Evolutionary conservation across 257 asterid species (phyloP).

Genomic region (Cinchona pubescens): DNA sequence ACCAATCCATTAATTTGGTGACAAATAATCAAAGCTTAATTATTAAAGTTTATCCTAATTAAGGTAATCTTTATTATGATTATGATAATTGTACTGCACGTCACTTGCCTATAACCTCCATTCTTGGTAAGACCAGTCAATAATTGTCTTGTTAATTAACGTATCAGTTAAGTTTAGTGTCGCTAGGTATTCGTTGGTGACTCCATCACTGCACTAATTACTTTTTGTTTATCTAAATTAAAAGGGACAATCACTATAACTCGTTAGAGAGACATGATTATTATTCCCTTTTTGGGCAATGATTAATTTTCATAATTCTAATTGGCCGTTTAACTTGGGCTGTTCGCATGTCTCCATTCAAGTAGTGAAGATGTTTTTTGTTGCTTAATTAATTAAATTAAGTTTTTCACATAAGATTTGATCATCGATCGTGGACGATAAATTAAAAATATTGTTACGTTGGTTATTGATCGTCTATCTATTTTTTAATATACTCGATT

Average conservation of each 20-base stretch:
- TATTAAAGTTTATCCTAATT: neutral
- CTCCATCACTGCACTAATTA: neutral
- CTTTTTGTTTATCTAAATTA: neutral
- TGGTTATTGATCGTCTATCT: too few relatives aligned
- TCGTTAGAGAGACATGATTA: neutral
- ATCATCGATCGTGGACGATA: neutral
- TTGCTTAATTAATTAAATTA: neutral
- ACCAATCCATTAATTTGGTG: slow-evolving; percentile 9
- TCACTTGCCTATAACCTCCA: slow-evolving; percentile 1
- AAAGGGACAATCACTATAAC: neutral
- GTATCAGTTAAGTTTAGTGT: neutral
- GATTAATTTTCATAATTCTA: neutral
- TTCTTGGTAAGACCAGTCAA: neutral
- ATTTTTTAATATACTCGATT: too few relatives aligned
- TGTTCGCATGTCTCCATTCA: neutral
- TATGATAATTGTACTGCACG: slow-evolving; percentile 2
- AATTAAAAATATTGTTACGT: too few relatives aligned
- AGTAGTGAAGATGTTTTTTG: neutral
- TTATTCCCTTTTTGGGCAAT: neutral
- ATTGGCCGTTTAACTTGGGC: neutral
- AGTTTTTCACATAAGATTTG: neutral
- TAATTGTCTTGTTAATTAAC: slow-evolving; percentile 1
- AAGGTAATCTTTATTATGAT: neutral
- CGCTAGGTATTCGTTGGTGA: neutral
- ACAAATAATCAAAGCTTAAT: slow-evolving; percentile 1